Evolutionary conservation across 163 green algal species (phyloP).

Genomic region (Chloroidium sp.): DNA sequence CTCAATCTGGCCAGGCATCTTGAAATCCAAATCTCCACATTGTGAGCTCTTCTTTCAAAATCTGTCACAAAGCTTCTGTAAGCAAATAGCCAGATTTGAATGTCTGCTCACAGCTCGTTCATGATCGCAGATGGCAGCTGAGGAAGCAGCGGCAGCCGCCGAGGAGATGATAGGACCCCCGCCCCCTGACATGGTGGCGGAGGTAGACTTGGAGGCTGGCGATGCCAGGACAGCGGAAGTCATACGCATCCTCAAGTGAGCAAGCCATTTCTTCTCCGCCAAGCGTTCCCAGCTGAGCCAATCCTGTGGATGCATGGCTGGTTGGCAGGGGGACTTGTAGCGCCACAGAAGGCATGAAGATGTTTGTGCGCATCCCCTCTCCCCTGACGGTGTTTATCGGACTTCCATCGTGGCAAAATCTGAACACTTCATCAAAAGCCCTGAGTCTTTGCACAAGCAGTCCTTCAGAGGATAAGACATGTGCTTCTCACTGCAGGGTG

Average conservation of each 20-base stretch:
- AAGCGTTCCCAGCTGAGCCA: not conserved
- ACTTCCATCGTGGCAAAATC: not conserved
- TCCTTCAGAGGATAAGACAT: not conserved
- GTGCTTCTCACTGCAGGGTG: slow-evolving; percentile 5
- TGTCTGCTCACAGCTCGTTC: no score
- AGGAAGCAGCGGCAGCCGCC: not conserved
- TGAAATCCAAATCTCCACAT: no score
- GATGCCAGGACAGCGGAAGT: not conserved
- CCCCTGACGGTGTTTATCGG: not conserved
- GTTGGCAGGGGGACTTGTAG: not conserved
- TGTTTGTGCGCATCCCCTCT: not conserved
- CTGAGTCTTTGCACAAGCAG: not conserved
- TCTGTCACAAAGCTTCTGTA: no score
- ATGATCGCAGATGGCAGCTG: not conserved
- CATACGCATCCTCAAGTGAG: not conserved
- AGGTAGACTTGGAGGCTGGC: not conserved
- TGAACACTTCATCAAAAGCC: not conserved
- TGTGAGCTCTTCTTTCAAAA: no score
- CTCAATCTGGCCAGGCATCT: no score
- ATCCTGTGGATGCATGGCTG: not conserved
- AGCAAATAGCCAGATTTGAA: no score
- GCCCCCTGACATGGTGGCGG: not conserved
- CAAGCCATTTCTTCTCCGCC: not conserved
- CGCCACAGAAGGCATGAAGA: not conserved
- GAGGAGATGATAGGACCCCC: not conserved